Conservation (phyloP, 176 grass and related monocot genomes). For the Aechmea fasciata region DNA sequence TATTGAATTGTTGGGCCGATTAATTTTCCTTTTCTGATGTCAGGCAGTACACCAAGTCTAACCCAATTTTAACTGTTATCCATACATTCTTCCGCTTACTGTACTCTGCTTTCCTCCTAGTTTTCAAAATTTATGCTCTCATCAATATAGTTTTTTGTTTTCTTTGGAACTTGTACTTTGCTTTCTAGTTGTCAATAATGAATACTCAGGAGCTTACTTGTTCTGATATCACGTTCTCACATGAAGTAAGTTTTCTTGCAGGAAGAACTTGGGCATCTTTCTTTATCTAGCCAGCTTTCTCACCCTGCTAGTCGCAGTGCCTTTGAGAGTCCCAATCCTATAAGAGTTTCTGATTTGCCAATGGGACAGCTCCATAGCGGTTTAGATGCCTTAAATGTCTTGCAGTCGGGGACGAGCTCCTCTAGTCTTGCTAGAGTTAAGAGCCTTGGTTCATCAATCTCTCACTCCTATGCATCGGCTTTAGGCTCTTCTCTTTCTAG, state of each 20-base stretch:
- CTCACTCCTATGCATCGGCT: conserved; percentile 44
- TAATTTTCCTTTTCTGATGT: no score
- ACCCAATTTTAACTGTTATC: no score
- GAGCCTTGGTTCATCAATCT: conserved; percentile 76
- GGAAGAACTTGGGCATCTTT: conserved; percentile 47
- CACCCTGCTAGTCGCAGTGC: conserved; percentile 49
- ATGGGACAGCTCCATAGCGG: conserved; percentile 33
- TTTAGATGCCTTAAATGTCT: conserved; percentile 49
- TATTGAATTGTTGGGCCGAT: no score
- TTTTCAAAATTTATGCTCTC: no score
- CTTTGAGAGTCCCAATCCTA: conserved; percentile 37
- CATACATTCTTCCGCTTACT: no score
- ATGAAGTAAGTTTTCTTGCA: conserved; percentile 19
- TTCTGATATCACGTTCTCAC: not conserved
- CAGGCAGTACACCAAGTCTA: no score
- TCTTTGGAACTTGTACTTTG: not conserved
- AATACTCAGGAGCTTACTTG: not conserved
- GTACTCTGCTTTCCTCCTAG: no score
- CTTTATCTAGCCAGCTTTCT: conserved; percentile 35
- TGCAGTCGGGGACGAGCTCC: conserved; percentile 56
- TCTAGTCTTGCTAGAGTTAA: conserved; percentile 73
- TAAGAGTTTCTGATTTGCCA: conserved; percentile 38
- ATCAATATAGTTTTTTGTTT: no score
- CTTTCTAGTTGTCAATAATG: not conserved
- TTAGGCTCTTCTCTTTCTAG: conserved; percentile 57